A percentile compares a stretch with the other conserved stretches of the same genome.
Conservation (phyloP, 495 filamentous ascomycete genomes). For the Neurospora sp. region DNA sequence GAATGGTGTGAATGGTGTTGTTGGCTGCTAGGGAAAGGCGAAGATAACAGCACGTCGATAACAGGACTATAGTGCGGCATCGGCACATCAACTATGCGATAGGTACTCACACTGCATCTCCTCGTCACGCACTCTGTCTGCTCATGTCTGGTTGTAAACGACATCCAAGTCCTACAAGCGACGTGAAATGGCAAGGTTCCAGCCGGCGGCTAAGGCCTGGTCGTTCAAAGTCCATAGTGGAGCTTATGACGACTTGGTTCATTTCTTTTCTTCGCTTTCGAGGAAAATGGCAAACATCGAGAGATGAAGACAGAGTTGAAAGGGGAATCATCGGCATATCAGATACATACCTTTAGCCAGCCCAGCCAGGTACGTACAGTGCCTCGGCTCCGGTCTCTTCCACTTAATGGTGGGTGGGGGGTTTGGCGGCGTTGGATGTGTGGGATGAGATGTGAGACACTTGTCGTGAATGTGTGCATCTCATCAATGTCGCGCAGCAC, state of each 20-base stretch:
- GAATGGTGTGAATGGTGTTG: neutral
- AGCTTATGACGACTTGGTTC: neutral
- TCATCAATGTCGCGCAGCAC: neutral
- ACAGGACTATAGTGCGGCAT: neutral
- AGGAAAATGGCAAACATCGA: neutral
- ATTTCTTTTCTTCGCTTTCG: neutral
- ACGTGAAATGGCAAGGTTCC: neutral
- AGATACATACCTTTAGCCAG: neutral
- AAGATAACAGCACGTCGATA: neutral
- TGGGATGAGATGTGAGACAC: neutral
- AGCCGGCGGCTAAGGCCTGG: neutral
- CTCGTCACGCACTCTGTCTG: neutral
- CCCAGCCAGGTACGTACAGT: neutral
- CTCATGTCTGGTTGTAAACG: neutral
- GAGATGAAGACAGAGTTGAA: neutral
- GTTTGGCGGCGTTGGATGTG: neutral
- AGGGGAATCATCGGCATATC: neutral
- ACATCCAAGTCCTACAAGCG: neutral
- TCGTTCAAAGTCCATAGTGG: neutral
- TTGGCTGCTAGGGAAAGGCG: neutral
- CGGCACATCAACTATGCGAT: neutral
- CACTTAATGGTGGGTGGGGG: neutral
- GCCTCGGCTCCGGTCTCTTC: neutral
- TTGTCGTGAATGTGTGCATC: neutral
- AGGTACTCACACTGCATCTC: neutral